Percentiles rank a stretch among this genome's conserved stretches.
phyloP scores from a whole-genome alignment of 2,329 filamentous ascomycete species.

The Orbilia brochopaga region DNA sequence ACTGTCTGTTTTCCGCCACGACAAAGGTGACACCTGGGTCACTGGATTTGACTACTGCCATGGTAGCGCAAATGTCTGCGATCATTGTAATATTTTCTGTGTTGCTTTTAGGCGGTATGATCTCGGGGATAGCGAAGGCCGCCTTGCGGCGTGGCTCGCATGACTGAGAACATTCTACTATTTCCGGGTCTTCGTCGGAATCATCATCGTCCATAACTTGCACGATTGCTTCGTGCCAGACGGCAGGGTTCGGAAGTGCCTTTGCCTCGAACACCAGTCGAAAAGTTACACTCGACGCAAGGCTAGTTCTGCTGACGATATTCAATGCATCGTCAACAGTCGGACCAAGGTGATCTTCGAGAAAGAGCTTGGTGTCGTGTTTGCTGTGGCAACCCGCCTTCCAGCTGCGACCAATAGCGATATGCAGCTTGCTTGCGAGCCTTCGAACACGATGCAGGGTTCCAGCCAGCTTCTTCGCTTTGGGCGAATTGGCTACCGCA shows the following conservation, averaged over 20 bases:
- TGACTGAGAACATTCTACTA: neutral
- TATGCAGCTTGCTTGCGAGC: conserved; percentile 32
- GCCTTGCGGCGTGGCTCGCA: conserved; percentile 21
- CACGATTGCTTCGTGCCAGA: conserved; percentile 41
- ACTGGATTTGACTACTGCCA: conserved; percentile 10
- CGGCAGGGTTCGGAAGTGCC: neutral
- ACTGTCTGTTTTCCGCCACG: conserved; percentile 16
- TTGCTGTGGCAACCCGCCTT: conserved; percentile 26
- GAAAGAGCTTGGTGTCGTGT: conserved; percentile 39
- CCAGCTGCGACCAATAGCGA: conserved; percentile 38
- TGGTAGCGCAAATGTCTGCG: conserved; percentile 26
- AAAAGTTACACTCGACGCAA: conserved; percentile 17
- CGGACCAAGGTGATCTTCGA: conserved; percentile 21
- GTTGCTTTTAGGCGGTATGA: neutral
- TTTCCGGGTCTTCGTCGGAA: neutral
- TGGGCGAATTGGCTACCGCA: conserved; percentile 22
- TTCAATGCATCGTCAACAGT: neutral
- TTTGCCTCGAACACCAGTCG: conserved; percentile 34
- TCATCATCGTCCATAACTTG: conserved; percentile 22
- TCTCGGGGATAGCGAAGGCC: conserved; percentile 20
- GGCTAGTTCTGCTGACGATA: neutral
- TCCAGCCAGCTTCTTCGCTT: conserved; percentile 31
- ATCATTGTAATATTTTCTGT: conserved; percentile 19
- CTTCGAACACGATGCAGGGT: conserved; percentile 27
- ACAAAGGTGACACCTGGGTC: conserved; percentile 20